Conservation (phyloP, 2,329 filamentous ascomycete genomes). For the Penicillium sp. region DNA sequence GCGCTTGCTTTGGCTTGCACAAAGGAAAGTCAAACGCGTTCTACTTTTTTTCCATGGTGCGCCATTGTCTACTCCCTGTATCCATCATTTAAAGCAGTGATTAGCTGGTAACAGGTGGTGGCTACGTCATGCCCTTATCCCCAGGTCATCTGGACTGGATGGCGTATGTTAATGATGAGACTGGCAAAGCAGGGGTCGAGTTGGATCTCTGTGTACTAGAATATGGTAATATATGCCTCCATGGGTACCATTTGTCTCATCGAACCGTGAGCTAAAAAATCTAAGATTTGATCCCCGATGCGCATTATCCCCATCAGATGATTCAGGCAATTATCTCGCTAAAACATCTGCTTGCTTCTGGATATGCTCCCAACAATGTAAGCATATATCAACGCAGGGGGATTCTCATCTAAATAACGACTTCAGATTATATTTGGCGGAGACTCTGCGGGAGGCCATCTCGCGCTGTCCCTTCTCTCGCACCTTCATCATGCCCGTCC, state of each 20-base stretch:
- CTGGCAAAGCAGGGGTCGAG: slow-evolving; percentile 7
- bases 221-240: slow-evolving; percentile 13
- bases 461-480: slow-evolving; percentile 37
- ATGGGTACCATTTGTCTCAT: no score
- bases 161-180: slow-evolving; percentile 15
- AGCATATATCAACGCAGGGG: not conserved
- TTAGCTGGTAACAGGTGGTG: slow-evolving; percentile 17
- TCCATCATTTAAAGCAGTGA: not conserved
- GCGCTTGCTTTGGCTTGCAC: not conserved
- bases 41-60: not conserved
- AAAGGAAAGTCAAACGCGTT: not conserved
- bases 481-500: slow-evolving; percentile 43
- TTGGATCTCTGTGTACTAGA: slow-evolving; percentile 17
- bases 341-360: slow-evolving; percentile 14
- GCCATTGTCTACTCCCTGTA: not conserved
- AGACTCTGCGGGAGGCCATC: slow-evolving; percentile 26
- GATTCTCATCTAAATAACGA: not conserved
- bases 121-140: slow-evolving; percentile 27
- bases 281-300: slow-evolving; percentile 17
- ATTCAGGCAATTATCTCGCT: slow-evolving; percentile 18
- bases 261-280: not conserved
- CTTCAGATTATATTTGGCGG: slow-evolving; percentile 26
- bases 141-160: slow-evolving; percentile 25
- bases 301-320: slow-evolving; percentile 24
- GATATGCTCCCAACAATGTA: slow-evolving; percentile 8